These are phyloP conservation scores for Adansonia rubrostipa DNA, from an alignment of 441 rosid genomes.

Conservation along the genomic window DNA sequence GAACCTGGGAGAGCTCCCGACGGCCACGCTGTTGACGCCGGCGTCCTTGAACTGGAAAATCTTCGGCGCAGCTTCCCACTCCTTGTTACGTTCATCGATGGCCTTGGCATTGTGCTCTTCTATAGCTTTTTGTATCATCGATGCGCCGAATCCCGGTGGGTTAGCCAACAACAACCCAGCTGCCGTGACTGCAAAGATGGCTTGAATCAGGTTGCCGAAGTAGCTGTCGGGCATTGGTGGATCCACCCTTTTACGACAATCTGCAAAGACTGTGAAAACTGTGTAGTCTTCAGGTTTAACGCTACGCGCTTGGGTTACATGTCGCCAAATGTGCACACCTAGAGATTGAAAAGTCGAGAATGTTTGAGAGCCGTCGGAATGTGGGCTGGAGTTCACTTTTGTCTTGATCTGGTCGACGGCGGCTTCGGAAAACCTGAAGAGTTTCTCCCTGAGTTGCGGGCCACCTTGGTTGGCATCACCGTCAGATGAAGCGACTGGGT, in stretches of 20 bases:
- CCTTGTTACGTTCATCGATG: slow-evolving; percentile 67
- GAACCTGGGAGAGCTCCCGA: slow-evolving; percentile 97
- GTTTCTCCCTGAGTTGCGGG: slow-evolving; percentile 53
- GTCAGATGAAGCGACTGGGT: slow-evolving; percentile 43
- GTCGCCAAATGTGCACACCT: slow-evolving; percentile 85
- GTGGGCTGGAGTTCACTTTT: slow-evolving; percentile 46
- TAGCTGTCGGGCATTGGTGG: slow-evolving; percentile 82
- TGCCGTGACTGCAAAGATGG: slow-evolving; percentile 77
- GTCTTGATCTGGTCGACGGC: slow-evolving; percentile 69
- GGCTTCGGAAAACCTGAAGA: slow-evolving; percentile 74
- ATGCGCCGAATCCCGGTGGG: slow-evolving; percentile 73
- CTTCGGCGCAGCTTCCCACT: slow-evolving; percentile 85
- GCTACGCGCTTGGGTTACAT: slow-evolving; percentile 71
- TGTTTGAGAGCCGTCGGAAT: slow-evolving; percentile 58
- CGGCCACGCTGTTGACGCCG: slow-evolving; percentile 80
- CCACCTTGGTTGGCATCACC: slow-evolving; percentile 22
- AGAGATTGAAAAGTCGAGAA: slow-evolving; percentile 94
- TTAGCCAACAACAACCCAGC: slow-evolving; percentile 57
- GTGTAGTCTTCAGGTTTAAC: slow-evolving; percentile 79
- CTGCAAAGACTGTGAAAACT: slow-evolving; percentile 80
- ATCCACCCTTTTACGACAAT: slow-evolving; percentile 79
- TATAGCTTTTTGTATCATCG: slow-evolving; percentile 69
- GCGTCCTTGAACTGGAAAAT: slow-evolving; percentile 83
- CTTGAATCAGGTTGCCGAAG: slow-evolving; percentile 89
- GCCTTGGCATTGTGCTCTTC: slow-evolving; percentile 69